Evolutionary conservation across 176 grass and related monocot species (phyloP).

Genomic region (Elaeis guineensis): DNA sequence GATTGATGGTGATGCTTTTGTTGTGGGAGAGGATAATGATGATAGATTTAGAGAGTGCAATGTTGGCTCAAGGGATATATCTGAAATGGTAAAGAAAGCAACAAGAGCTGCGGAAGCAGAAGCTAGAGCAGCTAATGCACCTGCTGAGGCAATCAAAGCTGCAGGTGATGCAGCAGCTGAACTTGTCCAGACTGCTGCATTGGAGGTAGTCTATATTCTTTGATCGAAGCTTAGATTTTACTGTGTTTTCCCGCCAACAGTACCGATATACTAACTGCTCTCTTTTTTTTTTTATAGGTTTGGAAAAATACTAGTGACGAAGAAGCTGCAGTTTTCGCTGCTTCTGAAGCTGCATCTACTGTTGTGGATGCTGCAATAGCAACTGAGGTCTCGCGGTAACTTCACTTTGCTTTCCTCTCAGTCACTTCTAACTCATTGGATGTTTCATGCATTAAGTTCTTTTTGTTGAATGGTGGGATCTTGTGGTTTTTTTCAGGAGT

Average conservation of each 20-base stretch:
- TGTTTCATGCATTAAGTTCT: too few relatives aligned
- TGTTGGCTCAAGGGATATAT: conserved; percentile 93
- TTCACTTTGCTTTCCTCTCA: too few relatives aligned
- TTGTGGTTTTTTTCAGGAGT: conserved; percentile 21
- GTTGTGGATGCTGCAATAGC: conserved; percentile 86
- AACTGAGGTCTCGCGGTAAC: conserved; percentile 74
- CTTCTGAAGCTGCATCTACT: conserved; percentile 71
- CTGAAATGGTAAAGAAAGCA: conserved; percentile 81
- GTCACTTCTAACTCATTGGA: too few relatives aligned
- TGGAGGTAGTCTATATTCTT: conserved; percentile 56
- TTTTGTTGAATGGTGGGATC: too few relatives aligned
- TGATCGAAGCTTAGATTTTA: background rate
- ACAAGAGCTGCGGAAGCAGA: conserved; percentile 82
- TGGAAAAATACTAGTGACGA: conserved; percentile 68
- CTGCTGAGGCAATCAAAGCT: conserved; percentile 82
- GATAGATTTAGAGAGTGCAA: conserved; percentile 80
- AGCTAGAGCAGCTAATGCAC: conserved; percentile 67
- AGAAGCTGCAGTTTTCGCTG: conserved; percentile 58
- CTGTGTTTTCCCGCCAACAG: too few relatives aligned
- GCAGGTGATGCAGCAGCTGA: conserved; percentile 97
- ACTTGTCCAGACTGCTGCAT: conserved; percentile 83
- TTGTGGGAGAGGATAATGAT: conserved; percentile 54
- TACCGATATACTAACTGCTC: background rate
- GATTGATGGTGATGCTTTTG: conserved; percentile 12
- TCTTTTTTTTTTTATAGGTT: conserved; percentile 36